Evolutionary conservation across 2,329 filamentous ascomycete species (phyloP), one percentile per base, ranked within the genome.

Genomic region (Penicillium sp.): DNA sequence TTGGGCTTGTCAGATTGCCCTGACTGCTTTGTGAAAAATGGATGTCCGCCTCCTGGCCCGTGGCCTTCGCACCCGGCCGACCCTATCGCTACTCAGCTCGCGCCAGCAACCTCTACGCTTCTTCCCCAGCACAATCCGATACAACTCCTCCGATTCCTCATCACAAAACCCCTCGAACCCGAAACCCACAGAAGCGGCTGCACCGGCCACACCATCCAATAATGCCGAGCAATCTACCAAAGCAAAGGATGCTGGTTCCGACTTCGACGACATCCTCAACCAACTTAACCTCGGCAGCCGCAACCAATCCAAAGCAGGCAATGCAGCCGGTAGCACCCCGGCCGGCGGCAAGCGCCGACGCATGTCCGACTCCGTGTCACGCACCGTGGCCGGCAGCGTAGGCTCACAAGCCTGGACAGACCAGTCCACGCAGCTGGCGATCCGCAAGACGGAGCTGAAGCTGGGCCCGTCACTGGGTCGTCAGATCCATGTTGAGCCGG

Each of bases 381-480:
- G 57, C 31, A 54, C 56, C 10, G 59, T 64, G 24, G 24, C 12
- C 23, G 52, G 56, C 28, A 28, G 27, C 27, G 27, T 28, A 8
- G 27, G 27, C 27, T 28, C 27, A 8, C 27, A 28, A 28, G 27
- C 27, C 27, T 28, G 27, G 27, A 46, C 23, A 40, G 55, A 45
- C 32, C 47, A 33, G 32, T 40, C 39, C 24, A 57, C 51, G 27
- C 49, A 56, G 10, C 47, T 47, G 3, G 57, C 61, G 5, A 27
- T 50, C 28, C 63, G 60, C n/a, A 63, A 60, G 44, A 51, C 65
- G 18, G 63, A 68, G 35, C 47, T 70, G 41, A 70, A 71, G 56
- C 59, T 71, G 23, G 67, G 67, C 3, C 66, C 69, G n/a, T 59
- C 60, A 28, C 63, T 72, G 23, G 69, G 69, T 20, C 67, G 69